A percentile compares a stretch with the other conserved stretches of the same genome.
Evolutionary conservation across 2,329 filamentous ascomycete species (phyloP).

Genomic region (Claviceps capensis): DNA sequence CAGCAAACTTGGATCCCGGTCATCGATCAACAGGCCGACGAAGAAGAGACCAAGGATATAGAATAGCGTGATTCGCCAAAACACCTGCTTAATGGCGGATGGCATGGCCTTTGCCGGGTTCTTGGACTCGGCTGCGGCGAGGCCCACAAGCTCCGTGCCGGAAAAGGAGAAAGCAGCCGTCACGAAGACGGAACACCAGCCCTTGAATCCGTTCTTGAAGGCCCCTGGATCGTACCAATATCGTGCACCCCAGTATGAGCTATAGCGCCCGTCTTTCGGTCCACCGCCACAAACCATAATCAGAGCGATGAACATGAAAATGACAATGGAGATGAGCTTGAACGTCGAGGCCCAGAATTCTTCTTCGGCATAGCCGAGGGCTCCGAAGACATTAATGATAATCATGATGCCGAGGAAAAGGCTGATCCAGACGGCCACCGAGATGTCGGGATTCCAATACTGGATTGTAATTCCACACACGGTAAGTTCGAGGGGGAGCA

Average conservation of each 20-base stretch:
- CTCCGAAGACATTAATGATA: slow-evolving; percentile 37
- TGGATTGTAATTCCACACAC: slow-evolving; percentile 35
- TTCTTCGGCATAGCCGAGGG: slow-evolving; percentile 35
- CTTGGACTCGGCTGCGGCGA: slow-evolving; percentile 34
- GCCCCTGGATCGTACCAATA: slow-evolving; percentile 37
- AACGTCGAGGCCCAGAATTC: slow-evolving; percentile 39
- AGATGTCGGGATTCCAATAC: slow-evolving; percentile 34
- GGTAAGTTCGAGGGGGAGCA: slow-evolving; percentile 33
- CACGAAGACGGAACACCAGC: slow-evolving; percentile 58
- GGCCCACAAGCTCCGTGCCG: slow-evolving; percentile 52
- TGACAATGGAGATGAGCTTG: slow-evolving; percentile 39
- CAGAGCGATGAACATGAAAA: slow-evolving; percentile 47
- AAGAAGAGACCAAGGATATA: slow-evolving; percentile 40
- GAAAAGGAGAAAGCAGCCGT: slow-evolving; percentile 62
- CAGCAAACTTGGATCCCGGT: slow-evolving; percentile 29
- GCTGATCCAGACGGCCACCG: slow-evolving; percentile 34
- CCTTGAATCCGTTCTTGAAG: slow-evolving; percentile 63
- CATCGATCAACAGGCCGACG: slow-evolving; percentile 35
- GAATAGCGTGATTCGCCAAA: slow-evolving; percentile 43
- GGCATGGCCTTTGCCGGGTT: slow-evolving; percentile 64
- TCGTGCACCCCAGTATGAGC: slow-evolving; percentile 34
- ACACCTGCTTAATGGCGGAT: slow-evolving; percentile 69
- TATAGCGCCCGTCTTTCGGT: slow-evolving; percentile 31
- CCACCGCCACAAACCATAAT: slow-evolving; percentile 47
- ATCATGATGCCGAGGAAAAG: slow-evolving; percentile 33